phyloP scores from a whole-genome alignment of 192 early-diverging fungal genomes.

The Chytriomyces hyalinus region DNA sequence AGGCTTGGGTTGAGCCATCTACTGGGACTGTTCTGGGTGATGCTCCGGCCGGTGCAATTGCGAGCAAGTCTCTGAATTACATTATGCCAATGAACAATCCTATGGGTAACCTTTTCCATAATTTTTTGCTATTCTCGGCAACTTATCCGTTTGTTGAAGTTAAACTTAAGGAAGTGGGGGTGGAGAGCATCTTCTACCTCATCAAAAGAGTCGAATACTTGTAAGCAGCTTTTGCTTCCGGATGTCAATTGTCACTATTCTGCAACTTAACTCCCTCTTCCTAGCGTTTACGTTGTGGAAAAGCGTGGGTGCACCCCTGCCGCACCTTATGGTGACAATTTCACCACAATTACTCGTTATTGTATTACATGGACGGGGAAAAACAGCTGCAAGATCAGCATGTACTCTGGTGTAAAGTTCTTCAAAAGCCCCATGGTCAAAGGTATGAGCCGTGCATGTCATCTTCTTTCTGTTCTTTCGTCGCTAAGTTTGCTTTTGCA shows the following conservation, averaged over 20 bases:
- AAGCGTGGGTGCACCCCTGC: slow-evolving; percentile 55
- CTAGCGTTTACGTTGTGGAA: slow-evolving; percentile 54
- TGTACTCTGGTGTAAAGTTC: slow-evolving; percentile 67
- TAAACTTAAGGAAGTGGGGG: slow-evolving; percentile 72
- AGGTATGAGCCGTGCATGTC: slow-evolving; percentile 34
- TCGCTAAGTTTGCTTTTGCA: slow-evolving; percentile 15
- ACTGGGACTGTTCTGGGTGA: slow-evolving; percentile 29
- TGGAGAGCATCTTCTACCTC: slow-evolving; percentile 61
- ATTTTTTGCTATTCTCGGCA: background rate
- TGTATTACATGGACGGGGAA: slow-evolving; percentile 70
- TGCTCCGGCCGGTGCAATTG: slow-evolving; percentile 23
- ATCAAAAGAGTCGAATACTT: slow-evolving; percentile 63
- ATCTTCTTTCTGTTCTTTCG: background rate
- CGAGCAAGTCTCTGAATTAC: slow-evolving; percentile 56
- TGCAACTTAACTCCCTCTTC: no score
- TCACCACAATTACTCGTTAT: slow-evolving; percentile 63
- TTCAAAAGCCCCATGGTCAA: slow-evolving; percentile 75
- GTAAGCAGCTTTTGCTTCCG: slow-evolving; percentile 48
- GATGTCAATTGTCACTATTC: slow-evolving; percentile 3
- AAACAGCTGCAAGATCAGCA: slow-evolving; percentile 57
- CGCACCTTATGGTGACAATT: slow-evolving; percentile 74
- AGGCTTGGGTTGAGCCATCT: slow-evolving; percentile 32
- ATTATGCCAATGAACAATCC: slow-evolving; percentile 76
- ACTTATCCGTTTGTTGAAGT: slow-evolving; percentile 41
- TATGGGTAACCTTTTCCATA: slow-evolving; percentile 52